Evolutionary conservation across 2,329 filamentous ascomycete species (phyloP).

Genomic region (Teratosphaeria nubilosa): DNA sequence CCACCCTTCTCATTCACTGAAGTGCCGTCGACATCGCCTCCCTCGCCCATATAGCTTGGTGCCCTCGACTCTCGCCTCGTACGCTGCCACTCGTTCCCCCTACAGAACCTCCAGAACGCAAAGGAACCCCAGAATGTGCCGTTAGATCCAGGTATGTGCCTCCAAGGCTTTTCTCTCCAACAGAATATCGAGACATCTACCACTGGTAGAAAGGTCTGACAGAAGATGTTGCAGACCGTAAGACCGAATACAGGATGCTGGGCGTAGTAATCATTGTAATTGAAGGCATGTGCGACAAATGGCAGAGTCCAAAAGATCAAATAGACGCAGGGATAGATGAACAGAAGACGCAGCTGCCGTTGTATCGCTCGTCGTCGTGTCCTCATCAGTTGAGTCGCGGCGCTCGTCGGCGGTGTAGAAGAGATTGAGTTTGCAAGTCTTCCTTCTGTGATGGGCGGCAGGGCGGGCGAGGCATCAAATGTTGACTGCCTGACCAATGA

Average conservation of each 20-base stretch:
- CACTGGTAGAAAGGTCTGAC: conserved; percentile 54
- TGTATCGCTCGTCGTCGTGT: conserved; percentile 40
- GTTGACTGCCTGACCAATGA: conserved; percentile 10
- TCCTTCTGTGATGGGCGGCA: conserved; percentile 17
- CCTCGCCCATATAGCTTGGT: neutral
- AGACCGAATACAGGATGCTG: conserved; percentile 47
- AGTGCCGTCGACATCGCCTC: neutral
- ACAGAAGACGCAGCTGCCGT: conserved; percentile 59
- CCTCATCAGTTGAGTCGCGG: conserved; percentile 7
- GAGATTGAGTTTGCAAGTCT: conserved; percentile 6
- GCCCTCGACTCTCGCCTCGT: neutral
- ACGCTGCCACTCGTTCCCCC: neutral
- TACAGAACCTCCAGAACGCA: conserved; percentile 20
- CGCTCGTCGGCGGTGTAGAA: conserved; percentile 2
- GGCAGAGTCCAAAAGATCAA: conserved; percentile 63
- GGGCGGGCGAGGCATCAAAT: conserved; percentile 3
- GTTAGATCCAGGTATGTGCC: conserved; percentile 38
- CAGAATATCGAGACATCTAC: conserved; percentile 61
- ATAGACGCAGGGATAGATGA: conserved; percentile 68
- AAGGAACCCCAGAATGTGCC: conserved; percentile 33
- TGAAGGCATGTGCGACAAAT: conserved; percentile 54
- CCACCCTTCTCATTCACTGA: conserved; percentile 1
- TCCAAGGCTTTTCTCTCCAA: conserved; percentile 62
- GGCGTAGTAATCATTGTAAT: conserved; percentile 45
- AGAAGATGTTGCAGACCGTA: conserved; percentile 45